Evolutionary conservation across 2,329 filamentous ascomycete species (phyloP), one percentile per base, ranked within the genome.

Genomic region (Elsinoe ampelina): DNA sequence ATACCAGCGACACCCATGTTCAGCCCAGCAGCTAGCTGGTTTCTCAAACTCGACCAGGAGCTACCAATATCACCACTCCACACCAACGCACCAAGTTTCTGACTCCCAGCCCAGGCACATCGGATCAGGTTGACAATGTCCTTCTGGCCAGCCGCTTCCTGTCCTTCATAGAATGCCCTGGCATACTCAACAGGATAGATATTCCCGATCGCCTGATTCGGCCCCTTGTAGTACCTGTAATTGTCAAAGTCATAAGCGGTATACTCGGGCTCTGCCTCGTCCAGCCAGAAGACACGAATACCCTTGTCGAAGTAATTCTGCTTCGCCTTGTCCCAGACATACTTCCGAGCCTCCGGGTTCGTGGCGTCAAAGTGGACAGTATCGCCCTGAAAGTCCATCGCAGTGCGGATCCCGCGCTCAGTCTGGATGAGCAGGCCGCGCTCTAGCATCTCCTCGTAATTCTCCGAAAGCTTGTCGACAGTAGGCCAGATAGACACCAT

Each of bases 401-500:
- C 77, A 1, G 77, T 75, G 0, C 81, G 74, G 19, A 82, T 70
- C 1, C 83, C 83, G 5, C 82, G 75, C 59, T 86, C 83, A 7
- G 73, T 74, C 0, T 81, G 77, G 59, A 86, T 81, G 1, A 86
- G 74, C 2, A 79, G 73, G 0, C 83, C 83, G 8, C 75, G 73
- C 57, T 82, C 79, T 0, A 83, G 68, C 81, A 86, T 84, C 60
- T 84, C 77, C 0, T 73, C 62, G 63, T 78, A 85, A 64, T 84
- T 84, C 41, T 82, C 78, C 0, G 78, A 81, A 1, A 67, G 64
- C 11, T 73, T 75, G 55, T 85, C 81, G 1, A 86, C 82, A 0
- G 82, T 85, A 0, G 83, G 83, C 83, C 84, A 86, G 61, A 86
- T 78, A 0, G 81, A 85, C 0, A 86, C 80, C 82, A 86, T 86